Evolutionary conservation across 805 yeast genomes (phyloP), one percentile per base, ranked within the genome.

Genomic region (Sungouiella blattae): DNA sequence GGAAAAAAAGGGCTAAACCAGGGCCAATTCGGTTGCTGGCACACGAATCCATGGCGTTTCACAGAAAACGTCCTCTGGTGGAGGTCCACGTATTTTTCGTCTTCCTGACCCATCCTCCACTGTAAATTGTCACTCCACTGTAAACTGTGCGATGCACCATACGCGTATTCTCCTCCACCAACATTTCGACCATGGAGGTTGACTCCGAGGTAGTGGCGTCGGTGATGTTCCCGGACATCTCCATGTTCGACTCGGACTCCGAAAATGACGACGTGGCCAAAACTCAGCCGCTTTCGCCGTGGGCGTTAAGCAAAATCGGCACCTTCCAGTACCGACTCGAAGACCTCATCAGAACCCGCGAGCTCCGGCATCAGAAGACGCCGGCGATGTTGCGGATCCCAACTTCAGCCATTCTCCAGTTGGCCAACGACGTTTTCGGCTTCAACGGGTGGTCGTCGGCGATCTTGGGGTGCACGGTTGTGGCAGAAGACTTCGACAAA

Each of bases 371-470:
- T 15, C 27, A 23, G 14, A 23, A 21, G 12, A 14, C 9, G 14
- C 12, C 12, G 13, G 34, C 39, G 11, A 23, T 30, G 28, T 16
- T 26, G 8, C 26, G 35, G 1, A 37, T 44, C 2, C 33, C 47
- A 14, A 40, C 47, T 28, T 30, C 45, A 12, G 27, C 37, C 25
- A 29, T 43, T 20, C 28, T 70, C 6, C 53, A 54, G 11, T 51
- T 68, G 37, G 77, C 78, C 1, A 77, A 77, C 39, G 74, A 70
- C 25, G 54, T 68, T 0, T 77, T 75, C 55, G 83, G 82, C 0
- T 73, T 59, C 48, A 64, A 74, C 40, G 83, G 83, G 6, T 78
- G 83, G 83, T 64, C 69, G 5, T 60, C 73, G 21, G 65, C 64
- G 31, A 55, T 77, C 1, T 18, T 65, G 9, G 53, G 50, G 4